Evolutionary conservation across 345 rosid genomes (phyloP).

Genomic region (Brassica napus): DNA sequence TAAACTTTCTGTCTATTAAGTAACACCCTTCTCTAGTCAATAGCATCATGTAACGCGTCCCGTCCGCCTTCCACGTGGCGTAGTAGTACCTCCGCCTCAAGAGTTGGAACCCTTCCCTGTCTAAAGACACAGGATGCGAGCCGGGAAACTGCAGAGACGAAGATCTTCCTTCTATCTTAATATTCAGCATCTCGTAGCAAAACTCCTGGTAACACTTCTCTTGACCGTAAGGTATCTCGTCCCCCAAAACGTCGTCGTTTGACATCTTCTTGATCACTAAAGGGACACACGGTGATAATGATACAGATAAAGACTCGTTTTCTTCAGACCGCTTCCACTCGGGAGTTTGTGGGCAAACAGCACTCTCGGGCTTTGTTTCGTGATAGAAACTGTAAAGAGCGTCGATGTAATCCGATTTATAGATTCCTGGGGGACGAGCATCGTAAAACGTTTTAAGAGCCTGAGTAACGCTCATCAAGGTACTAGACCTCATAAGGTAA

Average conservation of each 20-base stretch:
- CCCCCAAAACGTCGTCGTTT: constrained; percentile 94
- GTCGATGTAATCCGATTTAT: constrained; percentile 82
- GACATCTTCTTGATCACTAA: constrained; percentile 57
- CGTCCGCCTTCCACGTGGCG: constrained; percentile 99
- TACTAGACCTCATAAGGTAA: constrained; percentile 68
- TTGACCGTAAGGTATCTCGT: constrained; percentile 84
- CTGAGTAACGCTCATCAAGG: constrained; percentile 64
- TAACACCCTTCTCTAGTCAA: constrained; percentile 89
- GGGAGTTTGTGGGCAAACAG: constrained; percentile 74
- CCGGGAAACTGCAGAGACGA: constrained; percentile 62
- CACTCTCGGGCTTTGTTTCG: constrained; percentile 68
- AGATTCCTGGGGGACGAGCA: constrained; percentile 95
- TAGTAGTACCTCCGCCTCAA: constrained; percentile 91
- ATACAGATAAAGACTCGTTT: background rate
- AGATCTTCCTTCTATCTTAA: constrained; percentile 60
- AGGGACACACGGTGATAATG: constrained; percentile 22
- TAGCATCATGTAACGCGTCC: constrained; percentile 97
- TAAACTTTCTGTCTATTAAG: constrained; percentile 80
- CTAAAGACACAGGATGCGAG: constrained; percentile 85
- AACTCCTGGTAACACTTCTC: constrained; percentile 53
- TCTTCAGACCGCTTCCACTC: constrained; percentile 96
- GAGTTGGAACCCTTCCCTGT: constrained; percentile 87
- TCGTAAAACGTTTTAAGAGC: constrained; percentile 70
- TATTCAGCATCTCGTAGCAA: constrained; percentile 66
- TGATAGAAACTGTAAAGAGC: constrained; percentile 81